Evolutionary conservation across 768 basidiomycete genomes (phyloP).

Genomic region (Rhodotorula babjevae): DNA sequence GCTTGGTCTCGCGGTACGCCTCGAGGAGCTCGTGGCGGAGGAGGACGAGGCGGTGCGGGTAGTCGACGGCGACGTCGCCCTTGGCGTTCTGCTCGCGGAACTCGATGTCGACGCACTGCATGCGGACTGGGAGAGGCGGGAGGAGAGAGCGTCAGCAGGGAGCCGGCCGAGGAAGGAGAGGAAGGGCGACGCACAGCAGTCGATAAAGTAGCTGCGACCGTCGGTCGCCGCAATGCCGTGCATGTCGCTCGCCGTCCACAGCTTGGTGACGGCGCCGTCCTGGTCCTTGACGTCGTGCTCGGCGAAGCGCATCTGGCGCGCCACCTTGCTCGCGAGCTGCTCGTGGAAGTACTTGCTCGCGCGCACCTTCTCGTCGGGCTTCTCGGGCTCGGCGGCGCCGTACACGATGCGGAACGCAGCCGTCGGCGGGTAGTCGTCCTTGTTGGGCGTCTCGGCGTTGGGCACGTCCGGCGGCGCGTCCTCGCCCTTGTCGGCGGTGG

Average conservation of each 20-base stretch:
- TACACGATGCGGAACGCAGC: slow-evolving; percentile 51
- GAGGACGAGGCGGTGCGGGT: slow-evolving; percentile 51
- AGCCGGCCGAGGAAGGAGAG: background rate
- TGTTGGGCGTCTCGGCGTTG: slow-evolving; percentile 42
- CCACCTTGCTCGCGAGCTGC: slow-evolving; percentile 49
- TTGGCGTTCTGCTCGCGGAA: slow-evolving; percentile 50
- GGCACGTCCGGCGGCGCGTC: slow-evolving; percentile 33
- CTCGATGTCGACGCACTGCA: slow-evolving; percentile 51
- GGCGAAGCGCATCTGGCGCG: slow-evolving; percentile 47
- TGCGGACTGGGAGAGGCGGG: slow-evolving; percentile 40
- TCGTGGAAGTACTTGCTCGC: slow-evolving; percentile 45
- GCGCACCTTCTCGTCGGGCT: slow-evolving; percentile 40
- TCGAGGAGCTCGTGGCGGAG: slow-evolving; percentile 51
- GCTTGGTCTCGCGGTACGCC: slow-evolving; percentile 49
- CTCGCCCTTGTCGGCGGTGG: slow-evolving; percentile 29
- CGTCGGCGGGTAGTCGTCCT: slow-evolving; percentile 44
- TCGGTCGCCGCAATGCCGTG: slow-evolving; percentile 52
- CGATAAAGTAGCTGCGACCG: slow-evolving; percentile 50
- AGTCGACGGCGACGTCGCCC: slow-evolving; percentile 26
- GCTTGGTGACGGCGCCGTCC: slow-evolving; percentile 45
- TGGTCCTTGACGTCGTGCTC: slow-evolving; percentile 47
- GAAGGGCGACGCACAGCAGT: slow-evolving; percentile 43
- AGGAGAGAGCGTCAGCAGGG: background rate
- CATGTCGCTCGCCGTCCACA: slow-evolving; percentile 50
- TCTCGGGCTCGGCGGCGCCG: slow-evolving; percentile 49